A percentile compares a stretch with the other conserved stretches of the same genome.
Evolutionary conservation across 2,329 filamentous ascomycete species (phyloP).

Genomic region (Volutella citrinella): DNA sequence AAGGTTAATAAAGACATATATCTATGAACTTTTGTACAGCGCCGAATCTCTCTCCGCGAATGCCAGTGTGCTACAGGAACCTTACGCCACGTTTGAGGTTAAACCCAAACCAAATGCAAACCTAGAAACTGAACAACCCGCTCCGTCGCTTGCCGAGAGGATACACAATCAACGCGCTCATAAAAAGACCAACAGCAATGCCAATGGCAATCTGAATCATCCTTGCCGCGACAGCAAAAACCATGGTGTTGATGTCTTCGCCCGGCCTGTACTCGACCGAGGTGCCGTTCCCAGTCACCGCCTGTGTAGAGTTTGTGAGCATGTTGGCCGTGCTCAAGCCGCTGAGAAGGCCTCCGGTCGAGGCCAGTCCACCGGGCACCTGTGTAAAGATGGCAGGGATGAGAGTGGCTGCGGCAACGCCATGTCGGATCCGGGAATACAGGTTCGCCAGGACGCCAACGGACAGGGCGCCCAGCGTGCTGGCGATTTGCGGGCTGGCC

Average conservation of each 20-base stretch:
- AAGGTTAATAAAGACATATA: too few species aligned
- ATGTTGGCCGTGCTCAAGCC: constrained; percentile 43
- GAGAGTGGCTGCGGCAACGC: constrained; percentile 46
- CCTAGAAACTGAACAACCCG: constrained; percentile 46
- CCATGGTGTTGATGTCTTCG: constrained; percentile 31
- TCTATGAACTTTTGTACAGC: too few species aligned
- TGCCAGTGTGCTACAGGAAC: too few species aligned
- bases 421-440: constrained; percentile 61
- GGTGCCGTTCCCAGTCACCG: constrained; percentile 32
- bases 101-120: constrained; percentile 5
- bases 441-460: constrained; percentile 76
- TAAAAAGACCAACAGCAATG: constrained; percentile 48
- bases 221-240: constrained; percentile 45
- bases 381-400: constrained; percentile 48
- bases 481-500: constrained; percentile 71
- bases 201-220: constrained; percentile 54
- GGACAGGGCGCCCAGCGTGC: constrained; percentile 71
- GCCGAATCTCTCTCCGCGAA: too few species aligned
- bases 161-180: constrained; percentile 47
- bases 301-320: constrained; percentile 37
- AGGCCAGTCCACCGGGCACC: constrained; percentile 46
- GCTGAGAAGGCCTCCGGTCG: constrained; percentile 44
- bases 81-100: too few species aligned
- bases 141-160: constrained; percentile 49
- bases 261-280: constrained; percentile 20